Evolutionary conservation across 805 yeast species (phyloP), one percentile per base, ranked within the genome.

Genomic region (Starmerella floricola): DNA sequence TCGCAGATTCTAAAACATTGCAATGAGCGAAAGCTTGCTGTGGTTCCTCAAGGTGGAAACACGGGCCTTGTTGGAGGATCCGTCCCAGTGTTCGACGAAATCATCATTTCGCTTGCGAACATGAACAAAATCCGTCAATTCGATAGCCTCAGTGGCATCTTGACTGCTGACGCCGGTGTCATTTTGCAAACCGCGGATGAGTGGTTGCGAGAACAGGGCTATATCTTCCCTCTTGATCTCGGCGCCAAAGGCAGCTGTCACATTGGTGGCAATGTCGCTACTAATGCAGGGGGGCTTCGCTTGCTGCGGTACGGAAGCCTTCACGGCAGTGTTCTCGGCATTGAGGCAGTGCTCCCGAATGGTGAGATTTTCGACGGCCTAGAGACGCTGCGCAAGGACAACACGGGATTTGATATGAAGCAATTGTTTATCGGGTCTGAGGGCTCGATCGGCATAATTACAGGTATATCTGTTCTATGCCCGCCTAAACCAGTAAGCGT

Each of bases 161-260:
- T 87, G 43, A 84, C 84, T 58, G 76, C 78, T 46, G 96, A 87
- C 60, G 86, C 95, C 19, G 96, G 96, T 54, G 74, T 85, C 23
- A 76, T 87, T 38, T 67, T 87, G 56, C 95, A 87, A 58, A 73
- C 66, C 50, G 94, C 94, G 12, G 95, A 87, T 62, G 71, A 71
- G 46, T 83, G 59, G 57, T 64, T 87, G 42, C 77, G 79, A 10
- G 91, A 84, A 49, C 66, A 75, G n/a, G 94, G 91, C 2, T 80
- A 79, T 63, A 83, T 87, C 40, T 87, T 86, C 71, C 96, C 96
- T 15, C 67, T 87, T 36, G 96, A 87, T 57, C 65, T 87, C 47
- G 96, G 96, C 44, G 95, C 96, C 21, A 87, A 87, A 63, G 96
- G 96, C 18, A 84, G 95, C 6, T 87, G 96, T 61, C 93, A 83